Base-by-base conservation (phyloP, 805 yeast genomes). In the Candida takata region DNA sequence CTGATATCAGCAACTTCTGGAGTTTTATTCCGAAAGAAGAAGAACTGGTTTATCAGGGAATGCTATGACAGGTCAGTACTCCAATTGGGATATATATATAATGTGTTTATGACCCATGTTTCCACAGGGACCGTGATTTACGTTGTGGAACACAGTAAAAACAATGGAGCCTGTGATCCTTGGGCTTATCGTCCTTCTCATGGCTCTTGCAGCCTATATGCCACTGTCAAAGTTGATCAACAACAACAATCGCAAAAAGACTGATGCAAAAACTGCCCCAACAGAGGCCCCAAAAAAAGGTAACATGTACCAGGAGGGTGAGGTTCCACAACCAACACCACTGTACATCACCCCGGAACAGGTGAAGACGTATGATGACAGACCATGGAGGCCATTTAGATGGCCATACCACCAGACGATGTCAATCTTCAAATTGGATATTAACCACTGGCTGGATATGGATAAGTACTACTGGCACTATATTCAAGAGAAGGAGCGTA, bases 321-420 rank as follows among this genome's bases (percentile, higher is more conserved):
- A 35, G 16, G 23, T 44, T 6, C 52, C 45, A 9, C 44, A 42
- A 27, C 79, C 81, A 15, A 68, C 77, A 0, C 83, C 85, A 0
- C 58, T 79, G 20, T 63, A 62, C 59, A 70, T 80, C 34, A 78
- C 83, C 0, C 83, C 84, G 3, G 85, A 80, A 33, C 75, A 77
- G 46, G 82, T 79, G 9, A 61, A 63, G 43, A 69, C 67, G 17
- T 77, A 78, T 49, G 84, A 80, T 47, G 87, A 78, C 48, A 65
- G 87, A 52, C 86, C 87, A 10, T 80, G 87, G 87, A 65, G 87
- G 58, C 86, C 86, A 8, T 80, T 80, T 60, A 64, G 87, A 49
- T 77, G 83, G 79, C 87, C 87, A 20, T 80, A 80, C 51, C 85
- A 79, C 55, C 87, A 80, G 57, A 80, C 86, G 2, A 80, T 80